Evolutionary conservation across 371 early-diverging fungal species (phyloP).

Genomic region (Thermomucor indicae-seudaticae): DNA sequence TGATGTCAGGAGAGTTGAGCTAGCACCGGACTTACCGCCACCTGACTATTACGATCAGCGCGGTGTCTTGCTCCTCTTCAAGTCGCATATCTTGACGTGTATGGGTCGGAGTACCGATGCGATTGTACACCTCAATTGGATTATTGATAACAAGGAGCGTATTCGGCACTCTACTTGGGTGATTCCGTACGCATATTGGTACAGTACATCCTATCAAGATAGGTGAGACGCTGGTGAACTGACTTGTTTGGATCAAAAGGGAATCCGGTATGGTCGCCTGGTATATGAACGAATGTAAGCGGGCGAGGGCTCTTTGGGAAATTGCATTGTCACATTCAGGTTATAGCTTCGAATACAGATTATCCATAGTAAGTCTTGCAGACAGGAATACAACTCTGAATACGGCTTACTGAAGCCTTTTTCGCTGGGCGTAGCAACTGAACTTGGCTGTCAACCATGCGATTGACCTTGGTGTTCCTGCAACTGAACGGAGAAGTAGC

Average conservation of each 20-base stretch:
- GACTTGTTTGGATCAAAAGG: constrained; percentile 5
- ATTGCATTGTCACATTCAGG: constrained; percentile 36
- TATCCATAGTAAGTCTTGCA: constrained; percentile 32
- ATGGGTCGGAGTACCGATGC: constrained; percentile 28
- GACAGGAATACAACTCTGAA: not conserved
- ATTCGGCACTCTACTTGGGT: constrained; percentile 52
- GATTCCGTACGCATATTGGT: constrained; percentile 60
- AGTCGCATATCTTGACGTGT: constrained; percentile 30
- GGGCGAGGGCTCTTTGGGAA: constrained; percentile 49
- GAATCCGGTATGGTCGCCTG: constrained; percentile 58
- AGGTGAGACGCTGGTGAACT: not conserved
- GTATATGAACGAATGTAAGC: constrained; percentile 40
- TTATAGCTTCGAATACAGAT: constrained; percentile 55
- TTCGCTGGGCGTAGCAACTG: constrained; percentile 22
- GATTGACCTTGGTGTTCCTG: constrained; percentile 36
- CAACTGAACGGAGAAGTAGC: constrained; percentile 18
- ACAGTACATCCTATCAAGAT: constrained; percentile 5
- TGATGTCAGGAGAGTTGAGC: constrained; percentile 36
- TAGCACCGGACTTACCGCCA: constrained; percentile 31
- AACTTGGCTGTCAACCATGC: constrained; percentile 44
- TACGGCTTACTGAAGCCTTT: not conserved
- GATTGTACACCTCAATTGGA: constrained; percentile 53
- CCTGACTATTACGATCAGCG: constrained; percentile 48
- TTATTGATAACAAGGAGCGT: constrained; percentile 48
- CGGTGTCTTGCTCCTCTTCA: constrained; percentile 34